Percentiles rank a stretch among this genome's conserved stretches.
Conservation (phyloP, 306 rosid species). For the Rosa lucieae region DNA sequence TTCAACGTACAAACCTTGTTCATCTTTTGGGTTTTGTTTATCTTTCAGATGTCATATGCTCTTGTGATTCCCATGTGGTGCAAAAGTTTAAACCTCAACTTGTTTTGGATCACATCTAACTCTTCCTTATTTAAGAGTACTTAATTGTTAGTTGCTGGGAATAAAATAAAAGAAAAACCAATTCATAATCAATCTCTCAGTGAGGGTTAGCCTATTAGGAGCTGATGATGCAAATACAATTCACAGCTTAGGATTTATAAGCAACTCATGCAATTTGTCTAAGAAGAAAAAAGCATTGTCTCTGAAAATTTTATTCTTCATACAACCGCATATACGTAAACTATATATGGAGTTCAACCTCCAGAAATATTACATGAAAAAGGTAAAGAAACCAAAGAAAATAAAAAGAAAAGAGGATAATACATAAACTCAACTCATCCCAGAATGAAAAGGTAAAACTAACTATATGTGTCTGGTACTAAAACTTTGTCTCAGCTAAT, state of each 20-base stretch:
- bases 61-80: too few relatives aligned
- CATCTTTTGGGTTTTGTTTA: too few relatives aligned
- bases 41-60: too few relatives aligned
- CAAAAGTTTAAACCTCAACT: too few relatives aligned
- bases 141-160: too few relatives aligned
- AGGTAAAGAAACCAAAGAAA: too few relatives aligned
- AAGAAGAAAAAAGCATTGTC: background rate
- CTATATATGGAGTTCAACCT: background rate
- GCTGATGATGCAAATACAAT: background rate
- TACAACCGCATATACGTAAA: background rate
- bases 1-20: too few relatives aligned
- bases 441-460: background rate
- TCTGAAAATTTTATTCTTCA: background rate
- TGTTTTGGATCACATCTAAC: too few relatives aligned
- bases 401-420: background rate
- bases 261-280: background rate
- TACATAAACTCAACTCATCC: background rate
- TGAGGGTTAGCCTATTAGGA: too few relatives aligned
- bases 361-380: background rate
- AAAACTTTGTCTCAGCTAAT: slow-evolving; percentile 10
- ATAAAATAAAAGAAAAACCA: background rate
- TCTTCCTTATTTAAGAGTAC: too few relatives aligned
- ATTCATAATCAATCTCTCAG: too few relatives aligned
- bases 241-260: background rate
- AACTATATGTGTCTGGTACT: background rate